phyloP scores from a whole-genome alignment of 768 basidiomycete species.

The Mrakia blollopis region DNA sequence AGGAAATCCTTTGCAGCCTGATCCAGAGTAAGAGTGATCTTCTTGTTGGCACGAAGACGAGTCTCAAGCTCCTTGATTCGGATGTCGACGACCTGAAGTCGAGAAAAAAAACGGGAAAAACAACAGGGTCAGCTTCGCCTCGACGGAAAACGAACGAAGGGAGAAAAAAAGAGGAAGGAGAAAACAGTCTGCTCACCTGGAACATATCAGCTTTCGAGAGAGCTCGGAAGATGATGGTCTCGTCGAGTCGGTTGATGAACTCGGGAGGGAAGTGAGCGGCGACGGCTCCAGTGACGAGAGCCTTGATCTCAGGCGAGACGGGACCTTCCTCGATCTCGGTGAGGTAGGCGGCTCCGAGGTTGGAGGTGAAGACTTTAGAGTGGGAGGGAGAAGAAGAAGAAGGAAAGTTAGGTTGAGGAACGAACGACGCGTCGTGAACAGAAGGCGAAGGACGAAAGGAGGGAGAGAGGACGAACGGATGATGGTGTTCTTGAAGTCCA shows the following conservation, averaged over 20 bases:
- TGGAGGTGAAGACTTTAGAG: slow-evolving; percentile 47
- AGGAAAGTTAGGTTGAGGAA: not conserved
- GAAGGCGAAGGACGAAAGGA: no score
- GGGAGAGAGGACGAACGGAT: no score
- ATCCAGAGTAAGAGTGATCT: slow-evolving; percentile 74
- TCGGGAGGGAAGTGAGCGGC: slow-evolving; percentile 47
- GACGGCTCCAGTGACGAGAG: slow-evolving; percentile 46
- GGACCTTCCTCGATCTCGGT: slow-evolving; percentile 47
- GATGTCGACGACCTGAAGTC: slow-evolving; percentile 68
- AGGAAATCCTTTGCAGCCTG: slow-evolving; percentile 59
- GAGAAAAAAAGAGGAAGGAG: not conserved
- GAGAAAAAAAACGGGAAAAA: not conserved
- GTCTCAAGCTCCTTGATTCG: slow-evolving; percentile 79
- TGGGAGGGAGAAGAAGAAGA: slow-evolving; percentile 7
- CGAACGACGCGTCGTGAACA: no score
- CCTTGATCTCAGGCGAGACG: slow-evolving; percentile 39
- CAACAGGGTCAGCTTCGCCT: not conserved
- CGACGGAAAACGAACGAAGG: not conserved
- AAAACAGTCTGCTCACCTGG: slow-evolving; percentile 45
- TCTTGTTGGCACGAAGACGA: slow-evolving; percentile 65
- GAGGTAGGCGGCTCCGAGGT: slow-evolving; percentile 46
- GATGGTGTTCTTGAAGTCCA: slow-evolving; percentile 45
- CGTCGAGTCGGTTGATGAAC: slow-evolving; percentile 47
- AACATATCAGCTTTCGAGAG: slow-evolving; percentile 71
- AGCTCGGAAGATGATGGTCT: slow-evolving; percentile 57